phyloP scores from a whole-genome alignment of 495 filamentous ascomycete genomes.

The Tuber aestivum region DNA sequence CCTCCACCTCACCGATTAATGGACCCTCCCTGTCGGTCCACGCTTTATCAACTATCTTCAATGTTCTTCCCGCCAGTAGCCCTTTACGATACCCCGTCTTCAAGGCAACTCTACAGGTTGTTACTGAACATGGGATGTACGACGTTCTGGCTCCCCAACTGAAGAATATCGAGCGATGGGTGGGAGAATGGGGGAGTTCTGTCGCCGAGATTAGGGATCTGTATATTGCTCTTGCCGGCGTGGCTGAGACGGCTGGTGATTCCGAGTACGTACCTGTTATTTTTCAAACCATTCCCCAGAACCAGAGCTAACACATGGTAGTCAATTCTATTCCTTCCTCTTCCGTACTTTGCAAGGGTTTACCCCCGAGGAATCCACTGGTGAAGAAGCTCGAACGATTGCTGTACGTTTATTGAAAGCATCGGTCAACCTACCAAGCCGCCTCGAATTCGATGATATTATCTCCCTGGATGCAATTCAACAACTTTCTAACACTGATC shows the following conservation, averaged over 20 bases:
- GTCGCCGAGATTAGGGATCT: constrained; percentile 74
- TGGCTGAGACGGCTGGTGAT: constrained; percentile 69
- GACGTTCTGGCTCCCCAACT: constrained; percentile 75
- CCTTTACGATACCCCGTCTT: constrained; percentile 83
- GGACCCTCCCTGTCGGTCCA: constrained; percentile 77
- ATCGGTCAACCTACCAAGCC: constrained; percentile 65
- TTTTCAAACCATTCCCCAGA: constrained; percentile 10
- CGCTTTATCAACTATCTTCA: constrained; percentile 92
- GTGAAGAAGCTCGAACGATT: constrained; percentile 68
- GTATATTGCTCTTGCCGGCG: constrained; percentile 69
- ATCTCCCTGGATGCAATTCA: constrained; percentile 79
- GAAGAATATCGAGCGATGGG: constrained; percentile 70
- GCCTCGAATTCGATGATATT: constrained; percentile 92
- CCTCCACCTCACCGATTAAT: constrained; percentile 75
- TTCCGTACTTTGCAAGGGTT: constrained; percentile 78
- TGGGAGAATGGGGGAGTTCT: constrained; percentile 74
- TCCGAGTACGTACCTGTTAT: constrained; percentile 52
- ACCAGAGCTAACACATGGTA: constrained; percentile 32
- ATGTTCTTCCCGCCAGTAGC: constrained; percentile 70
- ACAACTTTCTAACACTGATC: constrained; percentile 73
- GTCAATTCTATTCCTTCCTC: constrained; percentile 72
- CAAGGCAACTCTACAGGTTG: constrained; percentile 70
- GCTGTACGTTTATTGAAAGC: constrained; percentile 76
- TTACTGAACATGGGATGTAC: constrained; percentile 65
- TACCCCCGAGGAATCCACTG: constrained; percentile 62